These are phyloP conservation scores for Rubus idaeus DNA, from an alignment of 306 rosid genomes.

Conservation along the genomic window DNA sequence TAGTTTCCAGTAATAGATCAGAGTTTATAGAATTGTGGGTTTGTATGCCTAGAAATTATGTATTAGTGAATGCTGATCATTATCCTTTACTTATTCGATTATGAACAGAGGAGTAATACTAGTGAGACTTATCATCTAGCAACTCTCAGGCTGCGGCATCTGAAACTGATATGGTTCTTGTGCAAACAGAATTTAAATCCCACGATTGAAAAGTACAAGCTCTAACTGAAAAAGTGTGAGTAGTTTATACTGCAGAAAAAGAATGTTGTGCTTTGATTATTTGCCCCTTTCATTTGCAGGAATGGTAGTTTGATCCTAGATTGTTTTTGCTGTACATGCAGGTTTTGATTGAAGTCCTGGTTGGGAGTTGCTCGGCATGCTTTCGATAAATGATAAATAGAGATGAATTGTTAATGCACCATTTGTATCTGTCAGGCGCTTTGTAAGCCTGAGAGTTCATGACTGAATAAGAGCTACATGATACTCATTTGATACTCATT, in stretches of 20 bases:
- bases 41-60: not conserved
- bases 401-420: not conserved
- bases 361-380: not conserved
- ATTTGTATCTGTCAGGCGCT: not conserved
- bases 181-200: not conserved
- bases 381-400: not conserved
- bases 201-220: not conserved
- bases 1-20: not conserved
- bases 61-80: not conserved
- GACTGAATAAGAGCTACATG: not conserved
- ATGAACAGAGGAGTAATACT: not conserved
- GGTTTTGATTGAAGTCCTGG: not conserved
- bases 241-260: not conserved
- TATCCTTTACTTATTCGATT: not conserved
- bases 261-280: not conserved
- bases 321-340: not conserved
- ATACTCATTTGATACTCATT: too few species aligned
- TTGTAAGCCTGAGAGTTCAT: not conserved
- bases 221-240: not conserved
- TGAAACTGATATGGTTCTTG: not conserved
- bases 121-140: not conserved
- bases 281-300: not conserved
- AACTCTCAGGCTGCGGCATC: conserved; percentile 8
- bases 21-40: not conserved
- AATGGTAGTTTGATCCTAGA: not conserved